phyloP scores from a whole-genome alignment of 2,329 filamentous ascomycete genomes.

The Aspergillus aculeatinus region DNA sequence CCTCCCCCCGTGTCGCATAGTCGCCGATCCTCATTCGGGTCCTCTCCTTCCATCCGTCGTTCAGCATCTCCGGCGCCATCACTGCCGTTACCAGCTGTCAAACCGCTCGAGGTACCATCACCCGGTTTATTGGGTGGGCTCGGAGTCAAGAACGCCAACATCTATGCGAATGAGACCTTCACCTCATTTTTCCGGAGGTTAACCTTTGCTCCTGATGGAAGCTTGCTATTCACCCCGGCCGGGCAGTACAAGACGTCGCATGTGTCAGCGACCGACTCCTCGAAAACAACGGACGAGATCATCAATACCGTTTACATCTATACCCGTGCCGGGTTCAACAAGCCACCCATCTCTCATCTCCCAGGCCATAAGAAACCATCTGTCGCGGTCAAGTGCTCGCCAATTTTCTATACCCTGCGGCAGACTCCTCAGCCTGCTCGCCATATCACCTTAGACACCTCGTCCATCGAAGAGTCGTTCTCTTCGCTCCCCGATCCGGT shows the following conservation, averaged over 20 bases:
- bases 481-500: constrained; percentile 80
- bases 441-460: constrained; percentile 92
- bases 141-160: constrained; percentile 76
- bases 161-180: constrained; percentile 95
- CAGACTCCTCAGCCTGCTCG: constrained; percentile 68
- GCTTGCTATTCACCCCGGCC: constrained; percentile 87
- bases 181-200: constrained; percentile 95
- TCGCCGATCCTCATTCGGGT: constrained; percentile 87
- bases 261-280: constrained; percentile 62
- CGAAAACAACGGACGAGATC: constrained; percentile 77
- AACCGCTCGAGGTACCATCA: constrained; percentile 87
- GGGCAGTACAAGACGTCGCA: constrained; percentile 89
- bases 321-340: constrained; percentile 92
- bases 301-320: constrained; percentile 99
- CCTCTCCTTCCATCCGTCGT: constrained; percentile 71
- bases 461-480: constrained; percentile 80
- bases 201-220: constrained; percentile 93
- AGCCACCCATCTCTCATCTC: constrained; percentile 89
- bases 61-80: constrained; percentile 93
- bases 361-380: constrained; percentile 98
- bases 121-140: constrained; percentile 62
- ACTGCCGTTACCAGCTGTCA: constrained; percentile 89
- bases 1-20: constrained; percentile 90
- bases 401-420: constrained; percentile 79
- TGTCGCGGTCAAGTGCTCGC: constrained; percentile 91